Percentiles rank a stretch among this genome's conserved stretches.
phyloP scores from a whole-genome alignment of 2,329 filamentous ascomycete species.

The Xylaria sp. region DNA sequence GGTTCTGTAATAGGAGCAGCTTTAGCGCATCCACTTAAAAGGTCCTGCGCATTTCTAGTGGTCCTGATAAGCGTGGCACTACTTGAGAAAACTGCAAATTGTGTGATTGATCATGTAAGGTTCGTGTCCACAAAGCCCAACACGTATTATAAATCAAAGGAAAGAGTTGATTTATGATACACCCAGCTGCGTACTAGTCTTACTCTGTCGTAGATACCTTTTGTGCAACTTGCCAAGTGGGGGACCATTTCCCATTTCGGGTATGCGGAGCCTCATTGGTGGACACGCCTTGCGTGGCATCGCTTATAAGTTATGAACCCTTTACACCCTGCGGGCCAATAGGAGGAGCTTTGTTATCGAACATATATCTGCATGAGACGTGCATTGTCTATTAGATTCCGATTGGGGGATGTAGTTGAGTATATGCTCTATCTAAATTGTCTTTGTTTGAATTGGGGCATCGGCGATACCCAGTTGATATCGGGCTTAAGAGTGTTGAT shows the following conservation, averaged over 20 bases:
- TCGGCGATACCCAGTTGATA: slow-evolving; percentile 5
- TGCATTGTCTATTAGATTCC: neutral
- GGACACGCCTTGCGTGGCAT: neutral
- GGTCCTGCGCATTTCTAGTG: neutral
- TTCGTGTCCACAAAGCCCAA: neutral
- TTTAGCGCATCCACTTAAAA: slow-evolving; percentile 5
- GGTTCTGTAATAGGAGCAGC: neutral
- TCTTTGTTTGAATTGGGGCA: neutral
- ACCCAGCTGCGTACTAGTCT: neutral
- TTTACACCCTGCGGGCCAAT: neutral
- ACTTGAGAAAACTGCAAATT: neutral
- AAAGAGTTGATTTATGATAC: neutral
- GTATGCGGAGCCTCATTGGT: slow-evolving; percentile 4
- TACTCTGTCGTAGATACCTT: neutral
- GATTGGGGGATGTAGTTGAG: neutral
- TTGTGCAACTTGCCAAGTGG: neutral
- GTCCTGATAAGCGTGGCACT: neutral
- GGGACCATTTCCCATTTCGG: neutral
- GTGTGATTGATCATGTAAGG: neutral
- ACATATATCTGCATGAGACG: neutral
- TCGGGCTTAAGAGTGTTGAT: neutral
- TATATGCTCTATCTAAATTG: neutral
- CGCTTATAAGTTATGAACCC: neutral
- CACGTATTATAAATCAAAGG: slow-evolving; percentile 10
- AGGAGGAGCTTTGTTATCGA: slow-evolving; percentile 1